Percentiles rank a stretch among this genome's conserved stretches.
These are phyloP conservation scores for Meyerozyma sp. DNA, from an alignment of 1,139 yeast species.

Conservation along the genomic window DNA sequence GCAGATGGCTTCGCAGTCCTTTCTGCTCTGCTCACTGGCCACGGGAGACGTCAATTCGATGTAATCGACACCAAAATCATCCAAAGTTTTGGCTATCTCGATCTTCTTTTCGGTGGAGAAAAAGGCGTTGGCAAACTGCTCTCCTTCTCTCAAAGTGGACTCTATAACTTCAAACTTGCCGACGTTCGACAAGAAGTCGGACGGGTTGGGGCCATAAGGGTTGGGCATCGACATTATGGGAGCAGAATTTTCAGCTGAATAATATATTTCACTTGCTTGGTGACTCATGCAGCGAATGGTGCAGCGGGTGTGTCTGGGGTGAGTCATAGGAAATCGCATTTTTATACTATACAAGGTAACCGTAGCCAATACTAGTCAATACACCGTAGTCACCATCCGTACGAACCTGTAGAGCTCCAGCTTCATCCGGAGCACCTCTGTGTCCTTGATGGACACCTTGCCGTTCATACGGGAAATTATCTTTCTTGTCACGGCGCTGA, in stretches of 20 bases:
- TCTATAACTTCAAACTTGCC: conserved; percentile 49
- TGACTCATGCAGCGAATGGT: neutral
- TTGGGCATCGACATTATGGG: conserved; percentile 15
- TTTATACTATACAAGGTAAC: conserved; percentile 5
- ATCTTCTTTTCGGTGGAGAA: conserved; percentile 50
- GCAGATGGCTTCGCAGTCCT: conserved; percentile 54
- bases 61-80: conserved; percentile 57
- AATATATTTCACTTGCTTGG: neutral
- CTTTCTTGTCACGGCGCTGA: conserved; percentile 32
- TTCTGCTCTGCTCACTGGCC: conserved; percentile 52
- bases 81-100: conserved; percentile 53
- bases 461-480: conserved; percentile 41
- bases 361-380: conserved; percentile 13
- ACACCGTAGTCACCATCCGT: conserved; percentile 35
- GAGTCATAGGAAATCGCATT: conserved; percentile 1
- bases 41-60: conserved; percentile 57
- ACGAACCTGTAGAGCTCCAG: conserved; percentile 41
- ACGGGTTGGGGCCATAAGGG: conserved; percentile 59
- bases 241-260: neutral
- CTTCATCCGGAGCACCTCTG: conserved; percentile 35
- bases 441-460: conserved; percentile 33
- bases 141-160: conserved; percentile 56
- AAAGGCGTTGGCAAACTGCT: conserved; percentile 56
- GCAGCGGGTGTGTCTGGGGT: neutral
- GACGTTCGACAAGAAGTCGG: conserved; percentile 51